A percentile compares a stretch with the other conserved stretches of the same genome.
Evolutionary conservation across 148 eudicot genomes (phyloP).

Genomic region (Euryodendron excelsum): DNA sequence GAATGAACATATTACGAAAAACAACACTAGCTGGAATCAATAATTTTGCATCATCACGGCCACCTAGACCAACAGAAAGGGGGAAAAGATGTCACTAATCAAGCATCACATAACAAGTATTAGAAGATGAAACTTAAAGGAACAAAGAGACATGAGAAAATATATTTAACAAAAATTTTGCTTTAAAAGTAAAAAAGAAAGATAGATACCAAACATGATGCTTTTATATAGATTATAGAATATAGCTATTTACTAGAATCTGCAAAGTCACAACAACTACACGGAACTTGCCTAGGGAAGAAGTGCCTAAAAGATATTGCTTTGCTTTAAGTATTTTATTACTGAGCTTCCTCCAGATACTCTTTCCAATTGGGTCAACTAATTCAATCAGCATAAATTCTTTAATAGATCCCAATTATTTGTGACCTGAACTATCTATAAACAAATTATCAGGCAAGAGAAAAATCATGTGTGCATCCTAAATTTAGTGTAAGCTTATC

Average conservation of each 20-base stretch:
- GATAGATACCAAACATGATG: background rate
- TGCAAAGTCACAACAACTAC: background rate
- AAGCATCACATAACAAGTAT: background rate
- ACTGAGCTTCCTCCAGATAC: background rate
- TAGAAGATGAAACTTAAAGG: background rate
- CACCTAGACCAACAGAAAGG: constrained; percentile 49
- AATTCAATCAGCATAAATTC: no score
- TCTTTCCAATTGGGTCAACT: background rate
- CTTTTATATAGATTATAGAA: background rate
- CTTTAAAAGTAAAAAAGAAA: background rate
- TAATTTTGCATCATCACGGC: constrained; percentile 86
- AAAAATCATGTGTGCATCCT: no score
- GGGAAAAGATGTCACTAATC: background rate
- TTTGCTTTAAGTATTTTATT: background rate
- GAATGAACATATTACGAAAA: constrained; percentile 82
- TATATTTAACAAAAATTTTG: no score
- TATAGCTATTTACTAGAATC: background rate
- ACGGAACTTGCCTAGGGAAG: background rate
- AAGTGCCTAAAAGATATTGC: background rate
- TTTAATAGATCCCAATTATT: no score
- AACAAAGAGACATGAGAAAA: background rate
- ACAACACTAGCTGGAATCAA: constrained; percentile 77
- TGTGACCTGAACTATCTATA: no score
- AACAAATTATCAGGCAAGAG: no score
- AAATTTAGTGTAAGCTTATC: no score